Conservation (phyloP, 2,329 filamentous ascomycete genomes). For the Lachnum nothofagi region DNA sequence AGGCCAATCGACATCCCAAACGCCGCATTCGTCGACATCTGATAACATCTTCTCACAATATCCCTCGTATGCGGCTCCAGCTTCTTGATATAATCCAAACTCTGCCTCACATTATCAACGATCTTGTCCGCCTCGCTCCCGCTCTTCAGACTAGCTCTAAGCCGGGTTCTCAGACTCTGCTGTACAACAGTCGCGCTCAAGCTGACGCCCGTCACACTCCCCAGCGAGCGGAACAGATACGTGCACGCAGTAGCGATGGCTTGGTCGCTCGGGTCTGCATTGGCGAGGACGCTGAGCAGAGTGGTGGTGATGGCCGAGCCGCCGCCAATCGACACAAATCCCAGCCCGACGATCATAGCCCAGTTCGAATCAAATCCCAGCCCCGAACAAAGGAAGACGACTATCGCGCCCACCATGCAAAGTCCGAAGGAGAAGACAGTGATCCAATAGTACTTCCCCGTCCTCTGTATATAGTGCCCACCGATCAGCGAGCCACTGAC, state of each 20-base stretch:
- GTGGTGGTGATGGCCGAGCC: constrained; percentile 64
- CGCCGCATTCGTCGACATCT: constrained; percentile 39
- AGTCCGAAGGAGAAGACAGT: constrained; percentile 53
- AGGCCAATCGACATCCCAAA: constrained; percentile 39
- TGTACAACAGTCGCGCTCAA: constrained; percentile 65
- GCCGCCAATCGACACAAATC: constrained; percentile 45
- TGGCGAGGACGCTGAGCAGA: constrained; percentile 67
- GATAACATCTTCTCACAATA: constrained; percentile 64
- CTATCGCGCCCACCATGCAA: constrained; percentile 49
- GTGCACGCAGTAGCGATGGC: constrained; percentile 73
- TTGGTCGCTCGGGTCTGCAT: constrained; percentile 60
- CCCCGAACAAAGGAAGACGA: constrained; percentile 55
- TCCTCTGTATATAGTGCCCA: constrained; percentile 64
- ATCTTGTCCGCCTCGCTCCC: constrained; percentile 59
- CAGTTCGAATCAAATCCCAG: constrained; percentile 43
- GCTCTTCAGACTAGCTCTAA: constrained; percentile 49
- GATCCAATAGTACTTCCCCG: constrained; percentile 66
- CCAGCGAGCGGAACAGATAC: constrained; percentile 74
- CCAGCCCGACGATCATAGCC: constrained; percentile 53
- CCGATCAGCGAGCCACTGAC: constrained; percentile 61
- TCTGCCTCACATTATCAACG: constrained; percentile 63
- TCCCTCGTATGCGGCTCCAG: constrained; percentile 55
- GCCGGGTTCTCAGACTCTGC: constrained; percentile 54
- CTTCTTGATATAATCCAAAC: constrained; percentile 61
- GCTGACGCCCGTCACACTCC: constrained; percentile 63